A percentile compares a stretch with the other conserved stretches of the same genome.
Conservation (phyloP, 192 early-diverging fungal species). For the Coemansia sp. region DNA sequence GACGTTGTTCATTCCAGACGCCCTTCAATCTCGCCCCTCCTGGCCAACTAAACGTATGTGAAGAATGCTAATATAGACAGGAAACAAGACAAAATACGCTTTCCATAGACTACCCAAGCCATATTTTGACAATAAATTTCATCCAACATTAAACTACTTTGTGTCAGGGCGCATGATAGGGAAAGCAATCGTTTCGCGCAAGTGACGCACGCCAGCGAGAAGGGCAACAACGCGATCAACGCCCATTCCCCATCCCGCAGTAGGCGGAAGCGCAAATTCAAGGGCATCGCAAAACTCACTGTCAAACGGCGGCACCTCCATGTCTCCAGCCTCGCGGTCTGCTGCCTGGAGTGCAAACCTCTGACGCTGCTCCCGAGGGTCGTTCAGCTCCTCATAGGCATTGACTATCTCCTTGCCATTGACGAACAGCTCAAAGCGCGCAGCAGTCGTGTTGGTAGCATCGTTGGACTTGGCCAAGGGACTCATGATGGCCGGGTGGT, state of each 20-base stretch:
- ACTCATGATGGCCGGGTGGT: slow-evolving; percentile 77
- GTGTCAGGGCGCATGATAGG: slow-evolving; percentile 54
- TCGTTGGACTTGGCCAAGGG: slow-evolving; percentile 69
- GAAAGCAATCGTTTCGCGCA: slow-evolving; percentile 83
- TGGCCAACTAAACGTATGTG: too few species aligned
- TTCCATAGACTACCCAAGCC: background rate
- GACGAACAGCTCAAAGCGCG: slow-evolving; percentile 81
- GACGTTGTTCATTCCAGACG: too few species aligned
- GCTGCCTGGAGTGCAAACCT: slow-evolving; percentile 63
- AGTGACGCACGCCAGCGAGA: slow-evolving; percentile 62
- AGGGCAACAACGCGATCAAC: slow-evolving; percentile 77
- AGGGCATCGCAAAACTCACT: slow-evolving; percentile 71
- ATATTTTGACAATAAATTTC: background rate
- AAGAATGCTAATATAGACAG: background rate
- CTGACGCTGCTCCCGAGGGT: slow-evolving; percentile 70
- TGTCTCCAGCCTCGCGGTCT: slow-evolving; percentile 69
- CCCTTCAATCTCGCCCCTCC: too few species aligned
- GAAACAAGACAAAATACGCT: background rate
- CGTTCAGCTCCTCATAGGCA: slow-evolving; percentile 88
- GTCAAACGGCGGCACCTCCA: slow-evolving; percentile 74
- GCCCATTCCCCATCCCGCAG: slow-evolving; percentile 89
- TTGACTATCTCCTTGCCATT: slow-evolving; percentile 76
- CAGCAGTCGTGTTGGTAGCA: slow-evolving; percentile 52
- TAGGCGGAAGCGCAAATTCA: slow-evolving; percentile 83
- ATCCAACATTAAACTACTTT: background rate